Evolutionary conservation across 2,329 filamentous ascomycete genomes (phyloP).

Genomic region (Cercospora sp.): DNA sequence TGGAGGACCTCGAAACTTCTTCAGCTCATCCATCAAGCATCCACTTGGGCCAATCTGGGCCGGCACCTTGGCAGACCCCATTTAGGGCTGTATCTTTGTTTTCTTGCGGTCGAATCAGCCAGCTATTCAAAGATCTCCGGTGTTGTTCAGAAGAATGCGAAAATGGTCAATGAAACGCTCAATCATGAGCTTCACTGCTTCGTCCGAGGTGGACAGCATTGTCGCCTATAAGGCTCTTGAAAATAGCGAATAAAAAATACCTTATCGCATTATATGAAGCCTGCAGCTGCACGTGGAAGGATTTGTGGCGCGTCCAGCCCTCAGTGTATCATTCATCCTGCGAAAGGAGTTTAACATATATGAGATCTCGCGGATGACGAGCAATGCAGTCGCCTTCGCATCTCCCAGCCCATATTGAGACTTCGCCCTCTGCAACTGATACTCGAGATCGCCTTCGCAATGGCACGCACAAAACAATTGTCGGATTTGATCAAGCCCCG

Average conservation of each 20-base stretch:
- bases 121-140: not conserved
- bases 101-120: not conserved
- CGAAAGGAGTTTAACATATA: not conserved
- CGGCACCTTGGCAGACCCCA: not conserved
- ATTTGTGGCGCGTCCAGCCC: not conserved
- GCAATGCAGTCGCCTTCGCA: not conserved
- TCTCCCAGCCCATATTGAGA: not conserved
- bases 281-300: not conserved
- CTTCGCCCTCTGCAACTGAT: not conserved
- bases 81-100: not conserved
- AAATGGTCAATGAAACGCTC: not conserved
- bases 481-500: conserved; percentile 15
- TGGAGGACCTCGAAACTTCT: not conserved
- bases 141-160: not conserved
- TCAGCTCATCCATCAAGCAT: not conserved
- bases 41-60: not conserved
- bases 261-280: not conserved
- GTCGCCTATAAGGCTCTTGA: not conserved
- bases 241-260: not conserved
- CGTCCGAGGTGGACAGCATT: not conserved
- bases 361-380: not conserved
- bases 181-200: not conserved
- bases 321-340: not conserved
- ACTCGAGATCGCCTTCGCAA: not conserved
- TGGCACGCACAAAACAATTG: not conserved